Evolutionary conservation across 257 asterid species (phyloP), one percentile per base, ranked within the genome.

Genomic region (Scutellaria minor): DNA sequence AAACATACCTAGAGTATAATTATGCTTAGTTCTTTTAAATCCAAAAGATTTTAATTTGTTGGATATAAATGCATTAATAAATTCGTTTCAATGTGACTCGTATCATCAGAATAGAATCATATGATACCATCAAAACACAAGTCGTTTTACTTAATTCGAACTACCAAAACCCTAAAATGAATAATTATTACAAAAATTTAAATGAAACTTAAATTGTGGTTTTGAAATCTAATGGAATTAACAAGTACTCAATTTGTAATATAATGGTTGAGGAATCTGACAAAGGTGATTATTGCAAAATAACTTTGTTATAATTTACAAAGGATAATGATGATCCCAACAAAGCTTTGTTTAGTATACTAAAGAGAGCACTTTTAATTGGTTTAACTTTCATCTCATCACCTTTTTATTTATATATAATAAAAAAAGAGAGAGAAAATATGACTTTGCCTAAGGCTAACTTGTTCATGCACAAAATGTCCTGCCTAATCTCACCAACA

Each of bases 281-380:
- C 75, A 75, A 64, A 60, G 66, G 74, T 56, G 66, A n/a, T 47
- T 66, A 72, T 57, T 65, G 58, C 39, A 58, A 75, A 55, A 39
- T 71, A 35, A 71, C 57, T 74, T 77, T 75, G 82, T 74, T 72
- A 1, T 31, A 31, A 31, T 31, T 68, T 76, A 47, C 47, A 40
- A 73, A 50, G 15, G 54, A 11, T 44, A 44, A 7, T 73, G 81
- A 68, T 60, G 79, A 85, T 86, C 90, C 88, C 88, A 75, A 86
- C 44, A 69, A 51, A 31, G 53, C 31, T 72, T 71, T 81, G 71
- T 77, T 57, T 78, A 24, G 27, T 24, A 53, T 72, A 47, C 51
- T 65, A 75, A 53, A 80, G 68, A 68, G 13, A 68, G 27, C 66
- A 67, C 77, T 63, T 37, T 59, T 51, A 63, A 42, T 44, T 75